Conservation (phyloP, 257 asterid species). For the Solanum bukasovii region DNA sequence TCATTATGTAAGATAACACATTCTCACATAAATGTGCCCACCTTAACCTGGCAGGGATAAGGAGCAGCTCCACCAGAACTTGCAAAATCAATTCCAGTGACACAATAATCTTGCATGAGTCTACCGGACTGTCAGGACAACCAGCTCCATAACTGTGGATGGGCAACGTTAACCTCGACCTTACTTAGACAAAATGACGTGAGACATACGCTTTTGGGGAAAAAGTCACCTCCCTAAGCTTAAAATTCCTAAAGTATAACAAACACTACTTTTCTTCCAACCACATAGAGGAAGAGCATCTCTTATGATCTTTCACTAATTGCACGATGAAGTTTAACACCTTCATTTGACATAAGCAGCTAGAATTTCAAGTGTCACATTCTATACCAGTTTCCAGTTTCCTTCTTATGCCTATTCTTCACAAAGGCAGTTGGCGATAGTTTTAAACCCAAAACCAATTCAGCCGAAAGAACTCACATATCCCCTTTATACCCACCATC, state of each 20-base stretch:
- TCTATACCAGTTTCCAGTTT: not conserved
- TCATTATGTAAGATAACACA: conserved; percentile 52
- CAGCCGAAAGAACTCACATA: not conserved
- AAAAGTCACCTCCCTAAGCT: not conserved
- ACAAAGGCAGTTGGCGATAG: not conserved
- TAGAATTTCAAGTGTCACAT: not conserved
- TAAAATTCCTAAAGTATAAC: not conserved
- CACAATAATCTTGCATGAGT: conserved; percentile 41
- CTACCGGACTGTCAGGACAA: conserved; percentile 89
- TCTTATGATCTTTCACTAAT: not conserved
- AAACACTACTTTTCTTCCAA: not conserved
- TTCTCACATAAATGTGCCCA: conserved; percentile 60
- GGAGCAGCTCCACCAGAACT: conserved; percentile 63
- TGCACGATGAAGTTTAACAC: not conserved
- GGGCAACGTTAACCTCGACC: conserved; percentile 58
- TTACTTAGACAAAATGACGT: conserved; percentile 27
- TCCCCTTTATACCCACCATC: not conserved
- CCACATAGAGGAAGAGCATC: not conserved
- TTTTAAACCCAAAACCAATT: not conserved
- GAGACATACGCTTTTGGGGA: conserved; percentile 19
- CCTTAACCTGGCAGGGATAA: conserved; percentile 98
- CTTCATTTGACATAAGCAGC: not conserved
- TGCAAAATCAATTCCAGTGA: conserved; percentile 38
- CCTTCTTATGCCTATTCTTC: not conserved
- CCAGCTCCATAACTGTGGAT: conserved; percentile 83